Conservation (phyloP, 192 early-diverging fungal species). For the Coemansia sp. region DNA sequence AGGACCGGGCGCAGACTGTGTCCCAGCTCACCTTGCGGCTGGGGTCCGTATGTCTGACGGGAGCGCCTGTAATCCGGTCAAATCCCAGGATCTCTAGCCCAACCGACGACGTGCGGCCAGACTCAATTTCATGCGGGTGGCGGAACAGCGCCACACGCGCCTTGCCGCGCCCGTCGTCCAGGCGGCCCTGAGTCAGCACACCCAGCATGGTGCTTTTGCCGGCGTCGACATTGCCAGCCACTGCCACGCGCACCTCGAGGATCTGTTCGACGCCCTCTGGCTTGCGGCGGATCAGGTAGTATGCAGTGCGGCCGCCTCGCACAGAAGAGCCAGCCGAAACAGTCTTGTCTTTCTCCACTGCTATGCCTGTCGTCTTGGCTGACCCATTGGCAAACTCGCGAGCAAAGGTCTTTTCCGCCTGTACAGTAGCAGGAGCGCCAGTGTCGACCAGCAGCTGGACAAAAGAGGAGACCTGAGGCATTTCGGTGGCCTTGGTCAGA, state of each 20-base stretch:
- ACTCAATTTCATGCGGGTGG: constrained; percentile 89
- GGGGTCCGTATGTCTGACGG: constrained; percentile 29
- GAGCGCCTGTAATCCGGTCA: constrained; percentile 52
- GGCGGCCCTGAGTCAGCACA: constrained; percentile 82
- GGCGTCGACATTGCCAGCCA: constrained; percentile 87
- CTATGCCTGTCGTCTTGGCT: background rate
- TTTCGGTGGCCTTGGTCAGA: constrained; percentile 27
- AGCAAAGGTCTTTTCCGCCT: constrained; percentile 1
- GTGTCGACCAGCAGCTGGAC: constrained; percentile 36
- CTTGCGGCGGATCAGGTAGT: constrained; percentile 65
- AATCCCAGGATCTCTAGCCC: constrained; percentile 91
- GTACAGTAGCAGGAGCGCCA: background rate
- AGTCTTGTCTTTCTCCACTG: background rate
- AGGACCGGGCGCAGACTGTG: constrained; percentile 69
- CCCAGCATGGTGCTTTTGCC: constrained; percentile 88
- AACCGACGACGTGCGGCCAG: constrained; percentile 84
- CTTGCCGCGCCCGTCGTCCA: constrained; percentile 92
- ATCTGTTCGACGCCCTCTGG: constrained; percentile 75
- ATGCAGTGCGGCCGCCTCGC: constrained; percentile 3
- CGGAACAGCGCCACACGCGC: constrained; percentile 84
- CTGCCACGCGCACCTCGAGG: constrained; percentile 81
- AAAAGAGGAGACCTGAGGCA: constrained; percentile 16
- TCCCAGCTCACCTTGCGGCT: constrained; percentile 75
- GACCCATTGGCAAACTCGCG: background rate
- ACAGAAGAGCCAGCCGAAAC: background rate